A percentile compares a stretch with the other conserved stretches of the same genome.
Evolutionary conservation across 768 basidiomycete species (phyloP).

Genomic region (Leccinum olivaceopallidum): DNA sequence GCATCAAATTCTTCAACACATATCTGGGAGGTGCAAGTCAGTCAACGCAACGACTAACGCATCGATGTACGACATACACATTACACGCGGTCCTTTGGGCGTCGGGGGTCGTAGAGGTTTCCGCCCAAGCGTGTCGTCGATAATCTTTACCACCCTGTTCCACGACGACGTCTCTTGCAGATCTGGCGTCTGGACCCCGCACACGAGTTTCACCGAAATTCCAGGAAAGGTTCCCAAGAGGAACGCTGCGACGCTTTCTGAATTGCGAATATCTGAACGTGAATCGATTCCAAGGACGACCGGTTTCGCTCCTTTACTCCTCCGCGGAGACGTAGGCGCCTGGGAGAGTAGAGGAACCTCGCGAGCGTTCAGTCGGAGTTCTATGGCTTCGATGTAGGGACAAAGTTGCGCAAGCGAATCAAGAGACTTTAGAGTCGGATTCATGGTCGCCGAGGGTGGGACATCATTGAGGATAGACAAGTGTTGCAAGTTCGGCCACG

Average conservation of each 20-base stretch:
- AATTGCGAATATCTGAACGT: slow-evolving; percentile 23
- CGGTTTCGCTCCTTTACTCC: slow-evolving; percentile 7
- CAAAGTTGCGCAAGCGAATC: slow-evolving; percentile 14
- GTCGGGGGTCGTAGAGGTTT: slow-evolving; percentile 5
- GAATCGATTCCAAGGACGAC: slow-evolving; percentile 12
- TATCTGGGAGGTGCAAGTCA: not conserved
- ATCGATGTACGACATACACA: slow-evolving; percentile 16
- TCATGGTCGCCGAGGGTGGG: slow-evolving; percentile 5
- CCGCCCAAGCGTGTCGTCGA: slow-evolving; percentile 18
- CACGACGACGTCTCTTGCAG: slow-evolving; percentile 21
- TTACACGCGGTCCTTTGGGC: slow-evolving; percentile 10
- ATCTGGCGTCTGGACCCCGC: slow-evolving; percentile 7
- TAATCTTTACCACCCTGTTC: slow-evolving; percentile 21
- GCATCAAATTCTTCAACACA: slow-evolving; percentile 8
- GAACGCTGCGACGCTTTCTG: slow-evolving; percentile 17
- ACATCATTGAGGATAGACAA: slow-evolving; percentile 17
- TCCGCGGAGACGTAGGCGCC: not conserved
- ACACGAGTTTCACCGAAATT: slow-evolving; percentile 7
- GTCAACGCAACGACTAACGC: not conserved
- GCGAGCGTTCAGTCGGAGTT: slow-evolving; percentile 21
- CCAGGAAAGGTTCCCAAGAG: slow-evolving; percentile 15
- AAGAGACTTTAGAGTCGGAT: slow-evolving; percentile 15
- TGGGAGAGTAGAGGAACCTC: slow-evolving; percentile 9
- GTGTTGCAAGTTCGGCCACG: slow-evolving; percentile 22
- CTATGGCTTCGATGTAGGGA: slow-evolving; percentile 18